phyloP scores from a whole-genome alignment of 2,329 filamentous ascomycete species.

The Aspergillus pseudoviridinutans region DNA sequence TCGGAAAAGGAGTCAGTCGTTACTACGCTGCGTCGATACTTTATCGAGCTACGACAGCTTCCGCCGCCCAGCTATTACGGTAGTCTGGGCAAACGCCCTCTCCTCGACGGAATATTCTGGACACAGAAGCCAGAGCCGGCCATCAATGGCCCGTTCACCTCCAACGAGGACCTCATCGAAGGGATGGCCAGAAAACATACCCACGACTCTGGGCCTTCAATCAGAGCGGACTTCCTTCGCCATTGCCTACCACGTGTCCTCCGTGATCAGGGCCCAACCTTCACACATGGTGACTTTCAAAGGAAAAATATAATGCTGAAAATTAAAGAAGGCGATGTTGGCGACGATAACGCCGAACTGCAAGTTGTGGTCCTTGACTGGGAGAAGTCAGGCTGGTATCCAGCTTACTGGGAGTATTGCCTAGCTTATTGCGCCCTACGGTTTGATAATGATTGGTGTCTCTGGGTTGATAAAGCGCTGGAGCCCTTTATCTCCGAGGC shows the following conservation, averaged over 20 bases:
- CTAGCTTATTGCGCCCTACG: too few relatives aligned
- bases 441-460: too few relatives aligned
- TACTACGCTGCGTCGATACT: constrained; percentile 13
- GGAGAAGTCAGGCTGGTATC: too few relatives aligned
- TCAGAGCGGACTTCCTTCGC: constrained; percentile 24
- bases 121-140: constrained; percentile 16
- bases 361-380: too few relatives aligned
- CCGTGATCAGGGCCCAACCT: too few relatives aligned
- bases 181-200: constrained; percentile 24
- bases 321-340: too few relatives aligned
- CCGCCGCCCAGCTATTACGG: constrained; percentile 24
- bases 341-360: too few relatives aligned
- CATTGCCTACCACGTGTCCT: constrained; percentile 15
- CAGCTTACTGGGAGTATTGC: too few relatives aligned
- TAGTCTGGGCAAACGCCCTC: constrained; percentile 18
- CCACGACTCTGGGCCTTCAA: constrained; percentile 11
- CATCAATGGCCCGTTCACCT: constrained; percentile 27
- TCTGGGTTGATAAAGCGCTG: too few relatives aligned
- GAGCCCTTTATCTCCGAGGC: too few relatives aligned
- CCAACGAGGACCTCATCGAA: constrained; percentile 24
- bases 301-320: too few relatives aligned
- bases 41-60: constrained; percentile 22
- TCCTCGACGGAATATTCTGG: constrained; percentile 27
- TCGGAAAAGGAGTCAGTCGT: constrained; percentile 21
- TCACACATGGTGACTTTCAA: too few relatives aligned